These are phyloP conservation scores for Mycena floridula DNA, from an alignment of 768 basidiomycete genomes.

Conservation along the genomic window DNA sequence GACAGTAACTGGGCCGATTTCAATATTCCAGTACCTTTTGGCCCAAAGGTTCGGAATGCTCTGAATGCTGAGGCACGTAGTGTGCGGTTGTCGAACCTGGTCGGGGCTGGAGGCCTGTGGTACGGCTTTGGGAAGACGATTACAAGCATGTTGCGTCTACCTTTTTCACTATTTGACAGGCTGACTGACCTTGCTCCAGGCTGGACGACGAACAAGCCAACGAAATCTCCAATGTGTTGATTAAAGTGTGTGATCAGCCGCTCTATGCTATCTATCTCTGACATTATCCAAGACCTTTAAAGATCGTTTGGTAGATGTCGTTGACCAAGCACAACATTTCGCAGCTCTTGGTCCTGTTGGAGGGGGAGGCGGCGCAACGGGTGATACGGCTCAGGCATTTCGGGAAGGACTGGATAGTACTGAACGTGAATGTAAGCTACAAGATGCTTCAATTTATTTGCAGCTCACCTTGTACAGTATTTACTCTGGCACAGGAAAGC, in stretches of 20 bases:
- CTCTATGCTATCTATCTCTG: conserved; percentile 6
- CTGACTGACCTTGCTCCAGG: conserved; percentile 30
- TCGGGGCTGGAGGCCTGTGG: conserved; percentile 87
- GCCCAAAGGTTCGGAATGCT: conserved; percentile 73
- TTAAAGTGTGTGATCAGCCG: conserved; percentile 38
- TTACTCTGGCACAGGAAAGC: conserved; percentile 79
- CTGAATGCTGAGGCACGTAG: conserved; percentile 84
- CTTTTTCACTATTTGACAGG: conserved; percentile 1
- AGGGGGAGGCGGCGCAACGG: conserved; percentile 40
- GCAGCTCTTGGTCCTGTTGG: conserved; percentile 61
- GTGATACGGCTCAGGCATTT: conserved; percentile 66
- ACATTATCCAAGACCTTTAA: conserved; percentile 56
- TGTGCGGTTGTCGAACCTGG: conserved; percentile 75
- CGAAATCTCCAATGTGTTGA: conserved; percentile 66
- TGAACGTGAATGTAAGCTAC: conserved; percentile 79
- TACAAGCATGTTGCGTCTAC: conserved; percentile 62
- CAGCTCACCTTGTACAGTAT: conserved; percentile 47
- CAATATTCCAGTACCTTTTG: conserved; percentile 75
- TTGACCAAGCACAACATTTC: conserved; percentile 88
- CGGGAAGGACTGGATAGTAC: conserved; percentile 90
- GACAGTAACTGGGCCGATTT: conserved; percentile 85
- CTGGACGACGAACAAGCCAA: conserved; percentile 70
- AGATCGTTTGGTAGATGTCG: conserved; percentile 67
- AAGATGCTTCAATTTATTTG: conserved; percentile 1
- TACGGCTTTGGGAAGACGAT: conserved; percentile 88